A percentile compares a stretch with the other conserved stretches of the same genome.
Evolutionary conservation across 331 rosid species (phyloP).

Genomic region (Pyrus hybrid): DNA sequence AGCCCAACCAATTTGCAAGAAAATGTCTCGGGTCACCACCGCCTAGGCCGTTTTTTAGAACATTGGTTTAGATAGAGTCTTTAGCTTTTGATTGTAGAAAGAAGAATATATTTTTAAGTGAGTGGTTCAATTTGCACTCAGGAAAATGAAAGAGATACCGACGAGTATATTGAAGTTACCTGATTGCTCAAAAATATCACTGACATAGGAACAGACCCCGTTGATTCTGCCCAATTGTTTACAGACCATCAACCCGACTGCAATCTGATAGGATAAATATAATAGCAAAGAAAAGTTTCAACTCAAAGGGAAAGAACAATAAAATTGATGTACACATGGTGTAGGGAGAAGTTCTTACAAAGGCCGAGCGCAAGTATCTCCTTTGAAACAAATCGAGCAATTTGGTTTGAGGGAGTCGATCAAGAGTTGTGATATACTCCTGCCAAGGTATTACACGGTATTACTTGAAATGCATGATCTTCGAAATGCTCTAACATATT

Average conservation of each 20-base stretch:
- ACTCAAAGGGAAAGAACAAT: background rate
- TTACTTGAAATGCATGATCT: background rate
- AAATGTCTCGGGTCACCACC: too few species aligned
- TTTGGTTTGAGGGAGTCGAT: slow-evolving; percentile 61
- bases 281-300: too few species aligned
- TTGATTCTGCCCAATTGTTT: slow-evolving; percentile 96
- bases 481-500: background rate
- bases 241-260: slow-evolving; percentile 79
- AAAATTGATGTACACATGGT: background rate
- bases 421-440: slow-evolving; percentile 72
- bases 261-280: slow-evolving; percentile 35
- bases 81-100: background rate
- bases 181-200: slow-evolving; percentile 74
- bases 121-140: background rate
- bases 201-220: slow-evolving; percentile 64
- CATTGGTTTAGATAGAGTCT: background rate
- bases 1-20: too few species aligned
- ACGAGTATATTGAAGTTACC: slow-evolving; percentile 22
- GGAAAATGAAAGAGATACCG: background rate
- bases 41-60: too few species aligned
- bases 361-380: slow-evolving; percentile 68
- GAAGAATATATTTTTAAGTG: background rate
- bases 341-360: slow-evolving; percentile 31
- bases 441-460: slow-evolving; percentile 20
- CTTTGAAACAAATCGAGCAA: slow-evolving; percentile 68